Conservation (phyloP, 2,329 filamentous ascomycete species). For the Trichoderma arundinaceum region DNA sequence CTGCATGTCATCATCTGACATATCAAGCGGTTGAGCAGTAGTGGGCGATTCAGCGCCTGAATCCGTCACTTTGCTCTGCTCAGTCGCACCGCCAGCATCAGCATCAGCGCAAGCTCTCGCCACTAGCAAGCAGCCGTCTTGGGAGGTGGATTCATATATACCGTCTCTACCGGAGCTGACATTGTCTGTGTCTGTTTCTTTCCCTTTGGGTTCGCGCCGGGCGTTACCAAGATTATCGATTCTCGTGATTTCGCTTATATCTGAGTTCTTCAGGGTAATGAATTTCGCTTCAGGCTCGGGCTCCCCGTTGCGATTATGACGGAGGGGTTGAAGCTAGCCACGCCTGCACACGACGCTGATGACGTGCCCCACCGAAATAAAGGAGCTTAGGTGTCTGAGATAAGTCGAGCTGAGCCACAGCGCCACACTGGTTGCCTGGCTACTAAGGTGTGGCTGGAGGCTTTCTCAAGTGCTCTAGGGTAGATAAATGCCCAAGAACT, state of each 20-base stretch:
- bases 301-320: slow-evolving; percentile 31
- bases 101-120: slow-evolving; percentile 36
- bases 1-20: slow-evolving; percentile 73
- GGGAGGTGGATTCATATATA: slow-evolving; percentile 43
- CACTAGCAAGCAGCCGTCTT: slow-evolving; percentile 30
- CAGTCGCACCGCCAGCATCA: slow-evolving; percentile 27
- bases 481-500: not conserved
- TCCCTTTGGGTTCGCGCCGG: not conserved
- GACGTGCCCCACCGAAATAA: slow-evolving; percentile 47
- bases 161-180: slow-evolving; percentile 52
- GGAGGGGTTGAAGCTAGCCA: slow-evolving; percentile 43
- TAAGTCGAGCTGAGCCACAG: slow-evolving; percentile 1
- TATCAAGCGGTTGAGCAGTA: slow-evolving; percentile 67
- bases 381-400: slow-evolving; percentile 19
- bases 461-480: slow-evolving; percentile 5
- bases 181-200: slow-evolving; percentile 40
- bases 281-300: slow-evolving; percentile 28
- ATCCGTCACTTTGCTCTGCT: slow-evolving; percentile 38
- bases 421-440: slow-evolving; percentile 2
- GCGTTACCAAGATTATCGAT: slow-evolving; percentile 4
- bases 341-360: slow-evolving; percentile 41
- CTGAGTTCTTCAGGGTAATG: slow-evolving; percentile 13
- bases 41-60: slow-evolving; percentile 67
- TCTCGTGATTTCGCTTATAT: slow-evolving; percentile 32
- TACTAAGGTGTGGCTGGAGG: slow-evolving; percentile 10